Evolutionary conservation across 805 yeast genomes (phyloP).

Genomic region (Kodamaea nitidulidarum): DNA sequence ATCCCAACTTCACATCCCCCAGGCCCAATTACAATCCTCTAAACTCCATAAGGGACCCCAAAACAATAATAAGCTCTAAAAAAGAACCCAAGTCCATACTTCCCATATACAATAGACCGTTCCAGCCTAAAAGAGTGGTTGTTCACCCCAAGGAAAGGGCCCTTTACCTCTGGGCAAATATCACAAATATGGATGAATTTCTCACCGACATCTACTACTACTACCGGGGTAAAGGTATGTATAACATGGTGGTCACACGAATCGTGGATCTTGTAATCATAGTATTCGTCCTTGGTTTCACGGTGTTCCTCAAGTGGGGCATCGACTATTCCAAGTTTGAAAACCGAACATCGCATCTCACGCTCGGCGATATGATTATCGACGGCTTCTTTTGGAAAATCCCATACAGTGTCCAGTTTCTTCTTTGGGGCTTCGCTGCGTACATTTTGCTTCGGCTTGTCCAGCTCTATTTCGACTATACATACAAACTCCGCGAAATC

Average conservation of each 20-base stretch:
- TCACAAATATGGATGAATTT: slow-evolving; percentile 85
- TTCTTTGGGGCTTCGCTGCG: slow-evolving; percentile 57
- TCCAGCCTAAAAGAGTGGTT: slow-evolving; percentile 9
- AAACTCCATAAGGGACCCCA: background rate
- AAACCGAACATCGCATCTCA: slow-evolving; percentile 17
- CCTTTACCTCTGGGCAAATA: slow-evolving; percentile 94
- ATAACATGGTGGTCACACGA: slow-evolving; percentile 68
- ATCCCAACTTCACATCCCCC: no score
- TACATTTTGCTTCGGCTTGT: slow-evolving; percentile 50
- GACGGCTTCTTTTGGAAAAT: slow-evolving; percentile 43
- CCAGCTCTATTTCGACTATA: slow-evolving; percentile 56
- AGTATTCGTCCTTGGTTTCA: slow-evolving; percentile 71
- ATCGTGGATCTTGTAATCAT: slow-evolving; percentile 67
- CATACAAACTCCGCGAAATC: slow-evolving; percentile 64
- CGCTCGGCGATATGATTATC: slow-evolving; percentile 33
- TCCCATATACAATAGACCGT: background rate
- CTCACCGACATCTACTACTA: slow-evolving; percentile 78
- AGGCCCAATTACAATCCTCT: background rate
- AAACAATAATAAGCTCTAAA: background rate
- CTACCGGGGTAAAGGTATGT: slow-evolving; percentile 79
- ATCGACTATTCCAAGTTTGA: slow-evolving; percentile 51
- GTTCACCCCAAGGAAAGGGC: slow-evolving; percentile 66
- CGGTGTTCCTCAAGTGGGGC: slow-evolving; percentile 79
- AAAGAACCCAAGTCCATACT: background rate
- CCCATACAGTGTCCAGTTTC: slow-evolving; percentile 47